phyloP scores from a whole-genome alignment of 345 rosid species.

The Toxicodendron radicans region DNA sequence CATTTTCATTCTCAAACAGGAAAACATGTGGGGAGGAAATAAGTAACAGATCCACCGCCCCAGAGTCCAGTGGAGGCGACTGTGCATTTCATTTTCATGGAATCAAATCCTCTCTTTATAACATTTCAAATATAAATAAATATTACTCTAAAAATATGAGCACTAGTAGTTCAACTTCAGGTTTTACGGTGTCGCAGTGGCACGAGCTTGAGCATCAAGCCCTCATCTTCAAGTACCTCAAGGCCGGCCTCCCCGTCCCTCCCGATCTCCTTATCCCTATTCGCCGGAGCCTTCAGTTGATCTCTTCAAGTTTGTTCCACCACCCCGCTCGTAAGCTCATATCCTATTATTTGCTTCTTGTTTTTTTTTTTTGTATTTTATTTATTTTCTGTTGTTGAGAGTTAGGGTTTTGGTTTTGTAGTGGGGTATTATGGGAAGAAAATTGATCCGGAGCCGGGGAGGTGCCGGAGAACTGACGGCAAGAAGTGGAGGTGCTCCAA shows the following conservation, averaged over 20 bases:
- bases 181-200: conserved; percentile 65
- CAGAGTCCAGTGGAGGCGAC: neutral
- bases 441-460: conserved; percentile 81
- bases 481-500: conserved; percentile 97
- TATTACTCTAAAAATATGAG: too few species aligned
- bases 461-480: conserved; percentile 85
- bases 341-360: neutral
- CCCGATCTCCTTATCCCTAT: conserved; percentile 65
- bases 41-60: conserved; percentile 15
- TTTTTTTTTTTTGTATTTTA: neutral
- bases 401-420: conserved; percentile 14
- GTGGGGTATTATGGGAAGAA: conserved; percentile 60
- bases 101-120: neutral
- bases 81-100: conserved; percentile 6
- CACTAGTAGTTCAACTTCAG: conserved; percentile 11
- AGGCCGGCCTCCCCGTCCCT: conserved; percentile 71
- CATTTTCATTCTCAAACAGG: neutral
- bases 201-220: conserved; percentile 95
- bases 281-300: conserved; percentile 42
- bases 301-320: conserved; percentile 35
- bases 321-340: conserved; percentile 39
- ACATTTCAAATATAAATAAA: neutral
- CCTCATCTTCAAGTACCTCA: conserved; percentile 73
- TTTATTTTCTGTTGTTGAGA: neutral
- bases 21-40: neutral